Percentiles rank a stretch among this genome's conserved stretches.
phyloP scores from a whole-genome alignment of 495 filamentous ascomycete genomes.

The Penicillium maclennaniae region DNA sequence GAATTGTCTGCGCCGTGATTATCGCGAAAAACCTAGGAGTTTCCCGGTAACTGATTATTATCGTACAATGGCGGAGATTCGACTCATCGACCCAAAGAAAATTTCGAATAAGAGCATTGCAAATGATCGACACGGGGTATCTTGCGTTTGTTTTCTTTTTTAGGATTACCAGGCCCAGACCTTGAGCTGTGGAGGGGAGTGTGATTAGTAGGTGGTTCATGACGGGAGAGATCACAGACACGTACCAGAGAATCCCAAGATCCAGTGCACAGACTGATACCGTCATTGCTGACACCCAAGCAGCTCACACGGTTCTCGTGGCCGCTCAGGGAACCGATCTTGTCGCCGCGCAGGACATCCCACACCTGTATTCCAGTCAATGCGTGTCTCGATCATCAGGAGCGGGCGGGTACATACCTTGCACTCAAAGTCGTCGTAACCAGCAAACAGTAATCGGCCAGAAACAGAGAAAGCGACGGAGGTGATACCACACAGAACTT shows the following conservation, averaged over 20 bases:
- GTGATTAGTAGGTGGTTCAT: constrained; percentile 11
- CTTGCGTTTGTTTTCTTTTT: constrained; percentile 35
- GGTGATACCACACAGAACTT: constrained; percentile 96
- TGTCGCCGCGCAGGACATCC: constrained; percentile 95
- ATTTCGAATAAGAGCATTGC: constrained; percentile 40
- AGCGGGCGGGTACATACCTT: constrained; percentile 60
- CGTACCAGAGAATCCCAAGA: constrained; percentile 99
- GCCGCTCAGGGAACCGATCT: constrained; percentile 91
- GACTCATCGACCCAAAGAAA: constrained; percentile 34
- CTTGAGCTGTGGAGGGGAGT: constrained; percentile 59
- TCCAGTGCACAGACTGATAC: constrained; percentile 97
- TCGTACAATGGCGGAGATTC: constrained; percentile 44
- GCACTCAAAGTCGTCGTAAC: constrained; percentile 99
- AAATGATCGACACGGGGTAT: constrained; percentile 47
- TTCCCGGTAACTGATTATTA: constrained; percentile 40
- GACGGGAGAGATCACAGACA: constrained; percentile 8
- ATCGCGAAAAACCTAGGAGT: constrained; percentile 25
- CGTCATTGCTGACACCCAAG: constrained; percentile 95
- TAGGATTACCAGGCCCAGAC: constrained; percentile 70
- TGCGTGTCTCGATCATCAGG: not conserved
- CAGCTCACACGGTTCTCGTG: constrained; percentile 99
- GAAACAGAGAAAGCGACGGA: constrained; percentile 98
- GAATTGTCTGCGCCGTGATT: constrained; percentile 33
- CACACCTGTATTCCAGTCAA: constrained; percentile 65
- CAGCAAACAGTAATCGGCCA: constrained; percentile 90